These are phyloP conservation scores for Colletotrichum cuscutae DNA, from an alignment of 2,329 filamentous ascomycete genomes.

Conservation along the genomic window DNA sequence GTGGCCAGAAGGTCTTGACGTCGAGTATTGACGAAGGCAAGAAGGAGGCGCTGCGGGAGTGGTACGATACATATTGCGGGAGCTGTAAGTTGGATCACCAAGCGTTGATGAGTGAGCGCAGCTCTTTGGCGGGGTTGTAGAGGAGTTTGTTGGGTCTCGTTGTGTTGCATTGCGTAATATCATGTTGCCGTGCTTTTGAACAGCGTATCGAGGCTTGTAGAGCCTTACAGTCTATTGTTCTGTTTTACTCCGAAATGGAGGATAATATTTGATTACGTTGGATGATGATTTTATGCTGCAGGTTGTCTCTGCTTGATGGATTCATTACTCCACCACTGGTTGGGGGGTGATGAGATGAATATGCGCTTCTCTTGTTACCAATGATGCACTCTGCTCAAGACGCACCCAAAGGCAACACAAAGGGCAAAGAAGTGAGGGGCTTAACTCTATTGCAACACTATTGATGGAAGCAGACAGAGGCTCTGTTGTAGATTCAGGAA, in stretches of 20 bases:
- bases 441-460: too few relatives aligned
- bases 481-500: too few relatives aligned
- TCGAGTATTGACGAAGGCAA: slow-evolving; percentile 40
- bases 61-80: slow-evolving; percentile 66
- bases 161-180: not conserved
- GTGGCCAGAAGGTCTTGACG: slow-evolving; percentile 36
- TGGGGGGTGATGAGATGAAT: too few relatives aligned
- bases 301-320: too few relatives aligned
- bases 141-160: not conserved
- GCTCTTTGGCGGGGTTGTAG: slow-evolving; percentile 22
- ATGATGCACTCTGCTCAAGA: too few relatives aligned
- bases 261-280: not conserved
- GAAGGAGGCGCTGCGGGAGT: slow-evolving; percentile 53
- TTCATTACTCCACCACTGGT: too few relatives aligned
- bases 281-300: not conserved
- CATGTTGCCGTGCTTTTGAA: not conserved
- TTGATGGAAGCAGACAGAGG: too few relatives aligned
- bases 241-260: not conserved
- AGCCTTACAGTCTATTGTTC: slow-evolving; percentile 19
- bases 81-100: slow-evolving; percentile 62
- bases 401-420: too few relatives aligned
- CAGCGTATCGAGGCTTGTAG: not conserved
- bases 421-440: too few relatives aligned
- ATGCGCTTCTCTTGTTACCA: too few relatives aligned
- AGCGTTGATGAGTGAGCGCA: slow-evolving; percentile 37